Evolutionary conservation across 805 yeast species (phyloP).

Genomic region (Kurtzmaniella cleridarum): DNA sequence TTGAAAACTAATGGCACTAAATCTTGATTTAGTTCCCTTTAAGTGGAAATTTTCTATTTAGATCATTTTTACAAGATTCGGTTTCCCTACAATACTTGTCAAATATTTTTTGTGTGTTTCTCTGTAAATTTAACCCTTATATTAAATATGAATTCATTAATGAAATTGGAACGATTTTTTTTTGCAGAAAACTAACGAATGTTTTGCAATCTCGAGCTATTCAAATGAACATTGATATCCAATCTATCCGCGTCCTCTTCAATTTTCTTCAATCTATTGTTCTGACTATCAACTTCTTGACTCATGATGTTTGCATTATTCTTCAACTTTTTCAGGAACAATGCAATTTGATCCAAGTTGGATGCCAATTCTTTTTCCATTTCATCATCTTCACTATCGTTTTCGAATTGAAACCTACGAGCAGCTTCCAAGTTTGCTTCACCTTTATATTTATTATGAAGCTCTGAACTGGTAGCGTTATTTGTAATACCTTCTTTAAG

Average conservation of each 20-base stretch:
- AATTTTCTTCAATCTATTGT: conserved; percentile 62
- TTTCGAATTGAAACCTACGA: conserved; percentile 72
- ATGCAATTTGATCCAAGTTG: conserved; percentile 74
- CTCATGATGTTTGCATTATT: conserved; percentile 68
- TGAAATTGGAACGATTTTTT: not conserved
- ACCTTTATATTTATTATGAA: conserved; percentile 44
- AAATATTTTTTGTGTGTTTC: too few relatives aligned
- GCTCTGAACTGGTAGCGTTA: conserved; percentile 32
- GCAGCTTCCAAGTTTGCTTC: conserved; percentile 54
- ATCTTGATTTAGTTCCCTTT: too few relatives aligned
- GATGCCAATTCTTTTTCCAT: conserved; percentile 82
- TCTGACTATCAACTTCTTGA: conserved; percentile 76
- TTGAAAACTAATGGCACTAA: too few relatives aligned
- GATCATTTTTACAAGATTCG: too few relatives aligned
- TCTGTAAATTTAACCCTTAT: too few relatives aligned
- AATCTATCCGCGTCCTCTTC: conserved; percentile 80
- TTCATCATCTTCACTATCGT: conserved; percentile 89
- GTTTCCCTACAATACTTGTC: too few relatives aligned
- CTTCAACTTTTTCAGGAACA: conserved; percentile 64
- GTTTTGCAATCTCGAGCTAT: conserved; percentile 60
- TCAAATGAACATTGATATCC: conserved; percentile 79
- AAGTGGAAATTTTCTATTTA: too few relatives aligned
- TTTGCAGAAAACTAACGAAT: conserved; percentile 35
- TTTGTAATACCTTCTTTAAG: conserved; percentile 54
- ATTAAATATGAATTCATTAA: conserved; percentile 1